Base-by-base conservation (phyloP, 2,329 filamentous ascomycete genomes). In the Bipolaris victoriae region DNA sequence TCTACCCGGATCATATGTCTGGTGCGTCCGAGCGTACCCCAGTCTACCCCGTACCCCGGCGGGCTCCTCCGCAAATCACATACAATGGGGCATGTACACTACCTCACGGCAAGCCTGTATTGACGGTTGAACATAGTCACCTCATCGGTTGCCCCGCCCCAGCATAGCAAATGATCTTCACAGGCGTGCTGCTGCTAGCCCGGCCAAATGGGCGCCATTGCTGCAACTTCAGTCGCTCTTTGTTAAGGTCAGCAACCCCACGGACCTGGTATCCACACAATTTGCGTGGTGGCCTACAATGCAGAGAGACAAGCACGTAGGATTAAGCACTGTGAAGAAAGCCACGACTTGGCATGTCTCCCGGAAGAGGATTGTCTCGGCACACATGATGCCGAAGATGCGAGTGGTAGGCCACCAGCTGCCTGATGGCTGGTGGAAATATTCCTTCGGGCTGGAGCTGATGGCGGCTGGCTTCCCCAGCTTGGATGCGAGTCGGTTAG, bases 361-460 rank as follows among this genome's bases (percentile, higher is more conserved):
- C 61, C 45, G 37, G 24, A 52, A 48, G 40, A 59, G 57, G 54
- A 58, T 56, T 51, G 46, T 44, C 49, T 60, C 67, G 67, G 67
- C 59, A 26, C 52, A 70, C 64, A 58, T 55, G 54, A 48, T 26
- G 4, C 67, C 67, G 67, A 70, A 54, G 55, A 61, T 65, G 58
- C 53, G 55, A 65, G 57, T 49, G 52, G 41, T 49, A 57, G 52
- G 58, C 62, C 63, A 68, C 53, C 51, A 40, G 59, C 46, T 35
- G 41, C 20, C 20, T 49, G 53, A 52, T 57, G 58, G 61, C 62
- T 69, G 67, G 67, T 68, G 65, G 67, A 68, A 63, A 43, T 61
- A 63, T 67, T 67, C 31, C 39, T 58, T 61, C 65, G 60, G 33
- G 36, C 26, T 47, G 41, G 22, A n/a, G 48, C 58, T 52, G 44